Evolutionary conservation across 202 grass and related monocot species (phyloP).

Genomic region (Saccharum hybrid): DNA sequence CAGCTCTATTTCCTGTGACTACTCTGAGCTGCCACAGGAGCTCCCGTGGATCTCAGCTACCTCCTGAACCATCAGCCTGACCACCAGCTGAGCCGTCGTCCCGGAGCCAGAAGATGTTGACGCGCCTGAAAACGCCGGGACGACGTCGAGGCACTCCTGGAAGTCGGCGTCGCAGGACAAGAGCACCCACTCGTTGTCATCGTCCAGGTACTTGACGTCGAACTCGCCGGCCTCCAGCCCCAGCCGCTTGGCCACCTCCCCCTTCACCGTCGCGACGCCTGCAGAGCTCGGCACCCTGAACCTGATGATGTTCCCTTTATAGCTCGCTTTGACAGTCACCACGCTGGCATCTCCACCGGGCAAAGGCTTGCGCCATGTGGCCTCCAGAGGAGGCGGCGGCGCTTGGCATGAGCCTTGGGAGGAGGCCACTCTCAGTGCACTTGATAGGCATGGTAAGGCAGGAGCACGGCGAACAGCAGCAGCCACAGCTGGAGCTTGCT

Average conservation of each 20-base stretch:
- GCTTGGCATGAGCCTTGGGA: slow-evolving; percentile 56
- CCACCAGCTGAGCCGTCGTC: slow-evolving; percentile 37
- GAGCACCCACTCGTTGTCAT: slow-evolving; percentile 72
- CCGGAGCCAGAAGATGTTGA: background rate
- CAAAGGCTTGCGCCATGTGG: background rate
- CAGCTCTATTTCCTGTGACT: slow-evolving; percentile 14
- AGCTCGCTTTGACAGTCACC: slow-evolving; percentile 61
- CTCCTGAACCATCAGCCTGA: slow-evolving; percentile 72
- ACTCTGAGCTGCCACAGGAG: slow-evolving; percentile 72
- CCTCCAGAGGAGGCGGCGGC: background rate
- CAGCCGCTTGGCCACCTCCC: slow-evolving; percentile 70
- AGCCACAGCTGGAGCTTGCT: slow-evolving; percentile 25
- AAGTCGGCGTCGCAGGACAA: slow-evolving; percentile 66
- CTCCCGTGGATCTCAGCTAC: slow-evolving; percentile 53
- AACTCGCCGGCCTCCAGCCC: slow-evolving; percentile 48
- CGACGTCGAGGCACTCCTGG: slow-evolving; percentile 65
- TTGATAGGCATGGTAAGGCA: slow-evolving; percentile 27
- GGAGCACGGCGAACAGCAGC: slow-evolving; percentile 1
- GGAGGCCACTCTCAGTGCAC: slow-evolving; percentile 39
- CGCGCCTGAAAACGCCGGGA: background rate
- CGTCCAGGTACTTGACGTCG: slow-evolving; percentile 73
- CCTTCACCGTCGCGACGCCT: slow-evolving; percentile 44
- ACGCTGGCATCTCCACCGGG: background rate
- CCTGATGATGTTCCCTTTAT: slow-evolving; percentile 64
- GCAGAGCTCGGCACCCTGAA: slow-evolving; percentile 52